Base-by-base conservation (phyloP, 2,329 filamentous ascomycete species). In the Ophiosphaerella korrae region DNA sequence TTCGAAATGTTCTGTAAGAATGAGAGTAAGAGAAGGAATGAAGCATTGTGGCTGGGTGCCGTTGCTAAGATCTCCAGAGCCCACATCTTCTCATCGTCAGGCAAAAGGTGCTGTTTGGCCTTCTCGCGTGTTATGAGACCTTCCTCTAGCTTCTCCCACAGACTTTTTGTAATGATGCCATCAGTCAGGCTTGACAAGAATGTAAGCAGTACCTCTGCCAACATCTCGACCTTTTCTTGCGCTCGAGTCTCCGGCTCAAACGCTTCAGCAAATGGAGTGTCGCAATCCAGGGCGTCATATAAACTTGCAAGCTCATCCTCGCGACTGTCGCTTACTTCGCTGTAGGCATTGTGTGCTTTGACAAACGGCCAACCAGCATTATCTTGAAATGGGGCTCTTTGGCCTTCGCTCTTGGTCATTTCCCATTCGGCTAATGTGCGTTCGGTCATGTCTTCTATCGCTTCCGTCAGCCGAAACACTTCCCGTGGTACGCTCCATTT, bases 401-500 rank as follows among this genome's bases (percentile, higher is more conserved):
- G 61, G 14, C 57, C 62, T 16, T 67, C 62, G 34, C 70, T 64
- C 45, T 77, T 76, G 24, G 77, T 81, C 84, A 86, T 87, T 40
- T 78, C 79, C 83, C 83, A 86, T 58, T 87, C 84, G 7, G 84
- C 84, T 23, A 85, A 72, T 9, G 82, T 80, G 31, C 84, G 79
- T 58, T 84, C 82, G 24, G 77, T 77, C 60, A 85, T 69, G 61
- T 82, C 79, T 66, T 86, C 83, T 72, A 96, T 82, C 9, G 87
- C 84, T 71, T 96, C 90, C 5, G 92, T 97, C 65, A 99, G 83
- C 68, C 88, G 87, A 75, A 96, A 95, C 7, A 97, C 80, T 72
- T 97, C 93, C 53, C 89, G 86, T 1, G 94, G 93, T 1, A 92
- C 92, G 9, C 92, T 93, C 68, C 88, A 87, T 68, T 85, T 85